Conservation (phyloP, 2,329 filamentous ascomycete genomes). For the Xylaria multiplex region DNA sequence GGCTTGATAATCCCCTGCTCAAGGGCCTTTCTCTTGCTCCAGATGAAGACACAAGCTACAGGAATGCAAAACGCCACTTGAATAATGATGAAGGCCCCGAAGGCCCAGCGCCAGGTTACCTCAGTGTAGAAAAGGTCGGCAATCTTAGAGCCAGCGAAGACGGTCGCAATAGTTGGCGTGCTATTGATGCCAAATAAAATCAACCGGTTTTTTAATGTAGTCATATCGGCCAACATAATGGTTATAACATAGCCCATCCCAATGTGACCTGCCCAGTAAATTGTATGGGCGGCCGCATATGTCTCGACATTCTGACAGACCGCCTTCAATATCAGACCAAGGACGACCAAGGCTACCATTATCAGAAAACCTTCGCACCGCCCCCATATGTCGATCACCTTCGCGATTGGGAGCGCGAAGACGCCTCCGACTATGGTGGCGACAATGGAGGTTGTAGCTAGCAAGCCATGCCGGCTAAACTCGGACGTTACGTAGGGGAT, state of each 20-base stretch:
- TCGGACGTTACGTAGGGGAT: conserved; percentile 73
- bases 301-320: conserved; percentile 60
- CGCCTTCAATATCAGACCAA: conserved; percentile 72
- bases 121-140: conserved; percentile 53
- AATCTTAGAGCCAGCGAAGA: conserved; percentile 56
- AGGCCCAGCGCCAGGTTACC: conserved; percentile 60
- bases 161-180: conserved; percentile 57
- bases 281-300: conserved; percentile 69
- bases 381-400: conserved; percentile 61
- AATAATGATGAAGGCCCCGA: conserved; percentile 72
- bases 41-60: conserved; percentile 49
- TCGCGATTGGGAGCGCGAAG: conserved; percentile 45
- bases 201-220: conserved; percentile 55
- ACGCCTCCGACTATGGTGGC: conserved; percentile 25
- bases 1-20: conserved; percentile 56
- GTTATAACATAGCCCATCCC: conserved; percentile 54
- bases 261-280: conserved; percentile 70
- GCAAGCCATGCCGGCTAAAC: conserved; percentile 70
- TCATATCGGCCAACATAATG: conserved; percentile 58
- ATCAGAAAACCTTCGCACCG: conserved; percentile 58
- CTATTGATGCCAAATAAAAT: conserved; percentile 55
- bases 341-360: conserved; percentile 56
- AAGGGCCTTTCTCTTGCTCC: conserved; percentile 59
- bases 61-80: conserved; percentile 60
- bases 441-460: conserved; percentile 15